Base-by-base conservation (phyloP, 2,329 filamentous ascomycete genomes). In the Colletotrichum sp. region DNA sequence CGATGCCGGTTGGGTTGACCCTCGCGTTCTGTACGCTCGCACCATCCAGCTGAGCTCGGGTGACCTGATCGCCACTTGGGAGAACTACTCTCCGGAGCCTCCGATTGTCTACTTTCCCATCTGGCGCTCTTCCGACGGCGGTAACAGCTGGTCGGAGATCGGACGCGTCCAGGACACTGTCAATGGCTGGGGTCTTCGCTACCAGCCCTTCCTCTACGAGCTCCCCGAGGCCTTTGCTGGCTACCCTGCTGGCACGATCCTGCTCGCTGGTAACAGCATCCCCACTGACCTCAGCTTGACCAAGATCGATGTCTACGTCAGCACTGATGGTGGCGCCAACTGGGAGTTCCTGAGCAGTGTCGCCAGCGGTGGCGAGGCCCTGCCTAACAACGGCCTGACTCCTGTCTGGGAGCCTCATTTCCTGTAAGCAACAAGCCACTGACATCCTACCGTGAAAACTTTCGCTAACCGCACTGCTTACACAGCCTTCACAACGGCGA, bases 331-430 rank as follows among this genome's bases (percentile, higher is more conserved):
- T 48, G 93, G 93, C 7, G 79, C 83, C 43, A 92, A 88, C 4
- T 95, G 93, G 93, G 84, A 90, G 32, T 95, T 94, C 79, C 89
- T 94, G 67, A 92, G 90, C 75, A 89, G 91, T 77, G 89, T 95
- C 52, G 93, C 93, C 2, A 85, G 86, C 2, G 93, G 93, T 36
- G 92, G 92, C 24, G 87, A 88, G 67, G 92, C 93, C 4, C 79
- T 85, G 1, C 90, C 93, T 3, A 88, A 91, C 79, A 94, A 95
- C 80, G 93, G 92, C 2, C 81, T 91, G 52, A 93, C 92, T 0
- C 92, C 93, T 1, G 91, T 95, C 21, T 95, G 93, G 93, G 94
- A 95, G 82, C 93, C 93, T 0, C 94, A 93, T 82, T 83, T 95
- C 59, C 80, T 91, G 82, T 84, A 78, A 77, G 82, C 28, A n/a